These are phyloP conservation scores for Phlyctochytrium planicorne DNA, from an alignment of 192 early-diverging fungal genomes.

Conservation along the genomic window DNA sequence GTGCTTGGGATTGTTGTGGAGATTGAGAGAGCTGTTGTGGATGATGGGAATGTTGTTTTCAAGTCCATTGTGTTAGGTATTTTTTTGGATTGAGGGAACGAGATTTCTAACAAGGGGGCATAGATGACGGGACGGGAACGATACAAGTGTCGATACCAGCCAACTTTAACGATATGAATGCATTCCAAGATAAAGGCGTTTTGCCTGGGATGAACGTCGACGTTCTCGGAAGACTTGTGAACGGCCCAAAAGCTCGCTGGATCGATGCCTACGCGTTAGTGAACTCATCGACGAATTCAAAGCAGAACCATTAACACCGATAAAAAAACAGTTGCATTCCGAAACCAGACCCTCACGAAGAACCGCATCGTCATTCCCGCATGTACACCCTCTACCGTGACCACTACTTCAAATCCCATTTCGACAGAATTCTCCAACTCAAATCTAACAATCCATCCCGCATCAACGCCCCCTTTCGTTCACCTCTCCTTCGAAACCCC, in stretches of 20 bases:
- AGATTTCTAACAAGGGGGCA: not conserved
- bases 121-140: not conserved
- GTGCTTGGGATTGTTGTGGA: not conserved
- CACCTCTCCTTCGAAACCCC: not conserved
- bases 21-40: not conserved
- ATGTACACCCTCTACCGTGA: not conserved
- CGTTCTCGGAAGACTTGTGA: not conserved
- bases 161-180: not conserved
- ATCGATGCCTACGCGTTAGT: not conserved
- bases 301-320: not conserved
- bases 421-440: not conserved
- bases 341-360: not conserved
- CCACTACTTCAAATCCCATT: not conserved
- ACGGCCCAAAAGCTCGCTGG: not conserved
- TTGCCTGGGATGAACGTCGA: not conserved
- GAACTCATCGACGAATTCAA: not conserved
- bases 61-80: not conserved
- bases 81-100: not conserved
- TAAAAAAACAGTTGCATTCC: not conserved
- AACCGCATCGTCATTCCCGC: not conserved
- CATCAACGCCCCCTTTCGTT: not conserved
- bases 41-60: not conserved
- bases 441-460: not conserved
- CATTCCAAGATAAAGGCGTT: not conserved
- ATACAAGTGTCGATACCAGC: not conserved